Evolutionary conservation across 768 basidiomycete species (phyloP).

Genomic region (Boletus vinaceobasis): DNA sequence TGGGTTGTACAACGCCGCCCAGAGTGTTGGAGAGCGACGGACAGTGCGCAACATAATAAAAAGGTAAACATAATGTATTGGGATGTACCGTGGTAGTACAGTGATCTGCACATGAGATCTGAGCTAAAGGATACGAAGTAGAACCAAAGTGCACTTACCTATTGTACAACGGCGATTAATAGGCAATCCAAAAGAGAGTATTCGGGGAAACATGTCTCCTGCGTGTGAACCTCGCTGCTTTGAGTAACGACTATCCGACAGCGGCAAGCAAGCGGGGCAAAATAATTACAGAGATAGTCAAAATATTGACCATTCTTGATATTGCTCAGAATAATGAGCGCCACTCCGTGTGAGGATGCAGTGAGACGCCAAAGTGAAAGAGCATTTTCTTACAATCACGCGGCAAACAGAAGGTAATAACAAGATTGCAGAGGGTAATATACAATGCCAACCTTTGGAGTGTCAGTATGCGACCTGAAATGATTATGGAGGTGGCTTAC

Average conservation of each 20-base stretch:
- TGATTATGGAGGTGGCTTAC: constrained; percentile 37
- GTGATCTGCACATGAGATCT: background rate
- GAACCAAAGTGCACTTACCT: constrained; percentile 16
- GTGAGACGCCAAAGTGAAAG: constrained; percentile 86
- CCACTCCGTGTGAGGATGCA: constrained; percentile 56
- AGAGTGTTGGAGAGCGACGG: constrained; percentile 92
- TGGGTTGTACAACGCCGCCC: constrained; percentile 66
- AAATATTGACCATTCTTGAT: constrained; percentile 35
- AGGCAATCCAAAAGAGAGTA: background rate
- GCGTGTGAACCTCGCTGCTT: constrained; percentile 50
- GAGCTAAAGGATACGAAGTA: background rate
- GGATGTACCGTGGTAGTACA: background rate
- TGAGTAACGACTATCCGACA: constrained; percentile 24
- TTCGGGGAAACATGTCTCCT: constrained; percentile 36
- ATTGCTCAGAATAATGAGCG: constrained; percentile 86
- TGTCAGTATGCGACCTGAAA: constrained; percentile 15
- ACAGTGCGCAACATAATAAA: background rate
- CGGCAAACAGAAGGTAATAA: constrained; percentile 9
- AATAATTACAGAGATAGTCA: constrained; percentile 34
- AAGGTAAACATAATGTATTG: constrained; percentile 1
- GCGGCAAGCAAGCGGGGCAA: constrained; percentile 38
- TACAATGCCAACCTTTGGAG: constrained; percentile 32
- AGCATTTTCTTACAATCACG: constrained; percentile 37
- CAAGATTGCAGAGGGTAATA: constrained; percentile 33
- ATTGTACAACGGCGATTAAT: background rate